A percentile compares a stretch with the other conserved stretches of the same genome.
Conservation (phyloP, 164 flowering plant genomes). For the Cinnamomum chago region DNA sequence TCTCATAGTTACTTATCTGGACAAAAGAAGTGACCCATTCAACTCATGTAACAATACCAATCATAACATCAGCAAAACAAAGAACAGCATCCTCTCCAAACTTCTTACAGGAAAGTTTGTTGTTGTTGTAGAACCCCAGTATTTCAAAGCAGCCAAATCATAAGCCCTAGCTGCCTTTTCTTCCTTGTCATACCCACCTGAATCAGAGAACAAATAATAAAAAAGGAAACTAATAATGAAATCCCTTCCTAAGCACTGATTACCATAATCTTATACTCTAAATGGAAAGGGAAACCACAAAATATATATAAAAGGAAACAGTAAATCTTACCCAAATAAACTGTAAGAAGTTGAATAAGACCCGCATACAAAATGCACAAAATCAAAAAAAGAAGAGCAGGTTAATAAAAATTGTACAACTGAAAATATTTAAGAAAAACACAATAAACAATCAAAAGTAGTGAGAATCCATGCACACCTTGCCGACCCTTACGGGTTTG, state of each 20-base stretch:
- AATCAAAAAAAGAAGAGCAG: constrained; percentile 4
- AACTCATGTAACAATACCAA: background rate
- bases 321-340: constrained; percentile 72
- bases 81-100: background rate
- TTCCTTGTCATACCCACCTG: constrained; percentile 98
- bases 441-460: background rate
- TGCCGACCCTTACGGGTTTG: constrained; percentile 95
- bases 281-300: background rate
- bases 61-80: background rate
- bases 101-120: constrained; percentile 73
- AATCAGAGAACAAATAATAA: background rate
- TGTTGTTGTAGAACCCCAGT: constrained; percentile 92
- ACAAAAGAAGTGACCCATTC: background rate
- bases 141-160: constrained; percentile 92
- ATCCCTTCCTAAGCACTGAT: background rate
- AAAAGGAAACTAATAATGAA: background rate
- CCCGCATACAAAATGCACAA: constrained; percentile 18
- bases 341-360: constrained; percentile 39
- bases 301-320: constrained; percentile 3
- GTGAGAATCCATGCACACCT: constrained; percentile 36
- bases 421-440: too few relatives aligned
- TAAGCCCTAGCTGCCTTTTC: constrained; percentile 95
- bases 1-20: constrained; percentile 76
- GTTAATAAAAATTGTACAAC: background rate
- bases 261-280: background rate